A percentile compares a stretch with the other conserved stretches of the same genome.
Evolutionary conservation across 2,329 filamentous ascomycete genomes (phyloP).

Genomic region (Meredithiella fracta): DNA sequence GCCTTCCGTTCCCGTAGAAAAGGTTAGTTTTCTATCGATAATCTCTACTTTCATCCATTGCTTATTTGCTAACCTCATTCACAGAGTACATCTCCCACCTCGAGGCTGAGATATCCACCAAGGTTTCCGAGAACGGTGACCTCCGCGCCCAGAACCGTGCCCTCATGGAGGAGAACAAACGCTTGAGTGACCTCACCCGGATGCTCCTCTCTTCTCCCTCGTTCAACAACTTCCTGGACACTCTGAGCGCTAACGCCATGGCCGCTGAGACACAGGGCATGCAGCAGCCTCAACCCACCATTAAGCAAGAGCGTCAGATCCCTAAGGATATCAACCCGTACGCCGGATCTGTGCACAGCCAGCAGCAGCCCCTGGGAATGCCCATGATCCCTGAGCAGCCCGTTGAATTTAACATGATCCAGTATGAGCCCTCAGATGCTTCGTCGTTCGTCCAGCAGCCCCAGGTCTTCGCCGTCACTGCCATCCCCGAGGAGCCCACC

Average conservation of each 20-base stretch:
- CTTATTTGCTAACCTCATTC: slow-evolving; percentile 29
- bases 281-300: slow-evolving; percentile 20
- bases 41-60: neutral
- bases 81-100: slow-evolving; percentile 93
- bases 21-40: slow-evolving; percentile 51
- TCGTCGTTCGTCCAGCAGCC: slow-evolving; percentile 45
- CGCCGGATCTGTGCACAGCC: slow-evolving; percentile 34
- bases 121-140: slow-evolving; percentile 68
- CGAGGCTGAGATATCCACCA: slow-evolving; percentile 71
- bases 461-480: slow-evolving; percentile 57
- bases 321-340: slow-evolving; percentile 54
- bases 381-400: slow-evolving; percentile 67
- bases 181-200: slow-evolving; percentile 59
- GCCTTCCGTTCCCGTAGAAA: slow-evolving; percentile 97
- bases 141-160: slow-evolving; percentile 67
- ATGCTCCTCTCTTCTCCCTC: slow-evolving; percentile 67
- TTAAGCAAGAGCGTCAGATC: slow-evolving; percentile 30
- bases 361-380: slow-evolving; percentile 35
- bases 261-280: slow-evolving; percentile 24
- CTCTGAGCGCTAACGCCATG: slow-evolving; percentile 34
- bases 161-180: slow-evolving; percentile 71
- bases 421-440: slow-evolving; percentile 30
- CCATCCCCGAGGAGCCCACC: slow-evolving; percentile 48
- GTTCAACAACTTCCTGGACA: slow-evolving; percentile 66
- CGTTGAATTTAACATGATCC: slow-evolving; percentile 60